These are phyloP conservation scores for Malassezia globosa DNA, from an alignment of 1,284 basidiomycete genomes.

Conservation along the genomic window DNA sequence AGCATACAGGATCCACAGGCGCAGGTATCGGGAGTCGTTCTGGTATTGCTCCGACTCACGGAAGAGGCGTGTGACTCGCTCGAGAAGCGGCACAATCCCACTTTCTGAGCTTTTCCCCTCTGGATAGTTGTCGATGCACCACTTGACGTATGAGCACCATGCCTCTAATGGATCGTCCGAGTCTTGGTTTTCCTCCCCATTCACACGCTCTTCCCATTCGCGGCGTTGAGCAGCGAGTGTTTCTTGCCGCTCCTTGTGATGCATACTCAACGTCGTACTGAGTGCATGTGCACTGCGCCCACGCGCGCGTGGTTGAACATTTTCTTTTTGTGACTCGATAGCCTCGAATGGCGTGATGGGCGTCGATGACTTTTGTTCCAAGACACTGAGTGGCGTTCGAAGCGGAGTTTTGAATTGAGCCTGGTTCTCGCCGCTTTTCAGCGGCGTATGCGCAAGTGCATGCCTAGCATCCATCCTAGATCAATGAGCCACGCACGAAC, in stretches of 20 bases:
- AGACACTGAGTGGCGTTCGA: conserved; percentile 26
- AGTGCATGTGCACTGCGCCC: conserved; percentile 54
- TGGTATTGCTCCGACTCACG: conserved; percentile 67
- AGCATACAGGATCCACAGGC: conserved; percentile 68
- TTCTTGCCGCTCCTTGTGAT: conserved; percentile 33
- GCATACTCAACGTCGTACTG: conserved; percentile 44
- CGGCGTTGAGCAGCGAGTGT: conserved; percentile 26
- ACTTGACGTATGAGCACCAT: conserved; percentile 55
- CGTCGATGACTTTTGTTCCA: conserved; percentile 42
- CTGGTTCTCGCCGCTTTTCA: not conserved
- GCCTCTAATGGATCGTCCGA: conserved; percentile 31
- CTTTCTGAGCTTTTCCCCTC: conserved; percentile 55
- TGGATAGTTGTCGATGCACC: conserved; percentile 57
- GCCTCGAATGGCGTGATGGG: conserved; percentile 41
- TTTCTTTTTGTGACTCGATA: conserved; percentile 55
- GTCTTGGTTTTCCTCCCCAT: conserved; percentile 26
- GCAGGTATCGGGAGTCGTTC: conserved; percentile 75
- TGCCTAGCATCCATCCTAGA: too few relatives aligned
- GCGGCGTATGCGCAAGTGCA: conserved; percentile 1
- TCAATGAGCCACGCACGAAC: too few relatives aligned
- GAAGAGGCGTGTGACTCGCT: conserved; percentile 66
- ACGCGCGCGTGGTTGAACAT: conserved; percentile 53
- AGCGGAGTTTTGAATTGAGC: conserved; percentile 38
- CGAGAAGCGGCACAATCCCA: conserved; percentile 60
- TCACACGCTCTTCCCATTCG: conserved; percentile 27